Base-by-base conservation (phyloP, 495 filamentous ascomycete species). In the Hypoxylon trugodes region DNA sequence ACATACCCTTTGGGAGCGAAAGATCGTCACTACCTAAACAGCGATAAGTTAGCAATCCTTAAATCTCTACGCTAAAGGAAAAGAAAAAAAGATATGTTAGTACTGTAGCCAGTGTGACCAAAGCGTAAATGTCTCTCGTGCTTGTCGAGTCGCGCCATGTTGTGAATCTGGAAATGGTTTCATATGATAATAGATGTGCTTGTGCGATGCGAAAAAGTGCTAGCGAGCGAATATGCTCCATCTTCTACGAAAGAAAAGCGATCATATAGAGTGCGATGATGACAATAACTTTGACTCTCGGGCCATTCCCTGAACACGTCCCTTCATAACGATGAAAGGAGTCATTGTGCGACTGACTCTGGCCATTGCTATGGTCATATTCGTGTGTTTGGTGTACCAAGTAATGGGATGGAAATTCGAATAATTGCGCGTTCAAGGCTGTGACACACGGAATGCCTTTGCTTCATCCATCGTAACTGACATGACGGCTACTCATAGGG, bases 1-100 rank as follows among this genome's bases (percentile, higher is more conserved):
- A 72, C 79, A 62, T 82, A 92, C 91, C 90, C 83, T 98, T 98
- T 13, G 95, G 95, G 38, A 98, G 85, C 47, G 93, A 96, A 68
- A 98, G 82, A 70, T 98, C 95, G 70, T 98, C 95, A 74, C 86
- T 93, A 65, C 84, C 91, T 94, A 66, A 9, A 48, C n/a, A 45
- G 21, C 9, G 49, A 47, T 1, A 13, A 25, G 65, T 77, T 45
- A 77, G 74, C 32, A 49, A 42, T 22, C 7, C n/a, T 49, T 12
- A 21, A n/a, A 41, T 32, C 45, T 16, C 2, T 8, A 45, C 26
- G 7, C 13, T 35, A n/a, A 30, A 47, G 9, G 13, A 47, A 47
- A 25, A 40, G 54, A 50, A 21, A 45, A 16, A 40, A 22, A 5
- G 2, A n/a, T n/a, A n/a, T n/a, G n/a, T n/a, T n/a, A n/a, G n/a